Percentiles rank a stretch among this genome's conserved stretches.
These are phyloP conservation scores for Dioscorea dumetorum DNA, from an alignment of 106 monocot species.

Conservation along the genomic window DNA sequence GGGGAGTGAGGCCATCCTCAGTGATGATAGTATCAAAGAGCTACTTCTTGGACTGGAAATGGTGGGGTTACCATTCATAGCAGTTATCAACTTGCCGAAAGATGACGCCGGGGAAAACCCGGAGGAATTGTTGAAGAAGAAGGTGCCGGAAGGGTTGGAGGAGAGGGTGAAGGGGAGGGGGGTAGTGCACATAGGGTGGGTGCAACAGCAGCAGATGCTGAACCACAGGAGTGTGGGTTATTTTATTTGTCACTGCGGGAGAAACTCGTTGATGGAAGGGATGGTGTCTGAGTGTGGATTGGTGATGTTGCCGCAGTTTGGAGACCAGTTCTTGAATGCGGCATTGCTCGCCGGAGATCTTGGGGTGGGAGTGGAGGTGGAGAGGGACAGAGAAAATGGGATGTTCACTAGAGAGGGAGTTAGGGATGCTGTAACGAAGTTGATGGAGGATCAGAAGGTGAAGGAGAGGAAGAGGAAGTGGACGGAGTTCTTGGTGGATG, in stretches of 20 bases:
- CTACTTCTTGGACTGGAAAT: conserved; percentile 45
- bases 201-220: conserved; percentile 48
- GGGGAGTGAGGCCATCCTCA: conserved; percentile 56
- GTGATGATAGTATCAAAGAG: conserved; percentile 20
- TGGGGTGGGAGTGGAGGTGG: conserved; percentile 36
- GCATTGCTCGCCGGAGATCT: conserved; percentile 31
- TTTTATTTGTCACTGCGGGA: conserved; percentile 45
- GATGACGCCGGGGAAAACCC: background rate
- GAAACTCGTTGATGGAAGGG: conserved; percentile 51
- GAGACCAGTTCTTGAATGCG: conserved; percentile 48
- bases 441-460: conserved; percentile 9
- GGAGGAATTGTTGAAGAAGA: background rate
- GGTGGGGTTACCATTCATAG: conserved; percentile 27
- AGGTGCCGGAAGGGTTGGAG: conserved; percentile 24
- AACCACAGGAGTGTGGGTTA: conserved; percentile 39
- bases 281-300: conserved; percentile 25
- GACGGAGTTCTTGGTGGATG: conserved; percentile 22
- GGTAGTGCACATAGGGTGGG: conserved; percentile 37
- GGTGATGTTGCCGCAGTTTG: conserved; percentile 42
- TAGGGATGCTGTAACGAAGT: conserved; percentile 19
- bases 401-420: conserved; percentile 27
- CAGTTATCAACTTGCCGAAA: conserved; percentile 30
- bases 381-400: conserved; percentile 22
- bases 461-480: conserved; percentile 4
- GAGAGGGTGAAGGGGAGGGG: conserved; percentile 31